Conservation (phyloP, 805 yeast genomes). For the Ogataea naganishii region DNA sequence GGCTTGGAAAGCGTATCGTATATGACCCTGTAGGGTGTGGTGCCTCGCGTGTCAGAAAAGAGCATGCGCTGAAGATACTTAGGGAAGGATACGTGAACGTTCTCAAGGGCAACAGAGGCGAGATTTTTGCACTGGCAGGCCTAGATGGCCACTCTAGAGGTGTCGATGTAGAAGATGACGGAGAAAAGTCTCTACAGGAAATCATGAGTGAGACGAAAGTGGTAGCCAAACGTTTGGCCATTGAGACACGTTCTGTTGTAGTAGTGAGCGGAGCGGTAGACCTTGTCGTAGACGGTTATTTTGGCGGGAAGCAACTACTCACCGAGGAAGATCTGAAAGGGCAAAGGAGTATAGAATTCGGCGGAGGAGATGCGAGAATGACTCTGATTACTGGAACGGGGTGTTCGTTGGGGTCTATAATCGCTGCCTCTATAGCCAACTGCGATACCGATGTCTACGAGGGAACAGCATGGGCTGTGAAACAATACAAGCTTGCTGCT, state of each 20-base stretch:
- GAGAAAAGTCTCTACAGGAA: constrained; percentile 19
- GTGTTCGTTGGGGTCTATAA: constrained; percentile 69
- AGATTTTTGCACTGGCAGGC: constrained; percentile 56
- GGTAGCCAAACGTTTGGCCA: constrained; percentile 44
- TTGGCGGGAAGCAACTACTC: constrained; percentile 10
- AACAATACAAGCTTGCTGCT: constrained; percentile 56
- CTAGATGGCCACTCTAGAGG: constrained; percentile 50
- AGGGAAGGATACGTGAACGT: constrained; percentile 52
- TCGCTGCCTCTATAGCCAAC: constrained; percentile 51
- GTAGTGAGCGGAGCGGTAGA: constrained; percentile 64
- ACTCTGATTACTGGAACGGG: constrained; percentile 75
- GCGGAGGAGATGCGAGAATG: constrained; percentile 59
- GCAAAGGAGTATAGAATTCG: constrained; percentile 25
- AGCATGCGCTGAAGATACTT: constrained; percentile 39
- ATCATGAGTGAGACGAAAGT: no score
- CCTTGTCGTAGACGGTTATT: constrained; percentile 37
- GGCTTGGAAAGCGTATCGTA: constrained; percentile 49
- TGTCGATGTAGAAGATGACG: constrained; percentile 43
- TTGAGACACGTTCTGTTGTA: constrained; percentile 45
- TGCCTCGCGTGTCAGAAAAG: constrained; percentile 54
- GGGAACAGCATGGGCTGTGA: constrained; percentile 48
- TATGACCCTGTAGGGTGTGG: constrained; percentile 95
- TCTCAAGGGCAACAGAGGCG: constrained; percentile 84
- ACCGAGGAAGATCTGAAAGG: constrained; percentile 8
- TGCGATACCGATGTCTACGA: constrained; percentile 28